phyloP scores from a whole-genome alignment of 179 eudicot species.

The Heliamphora pulchella region DNA sequence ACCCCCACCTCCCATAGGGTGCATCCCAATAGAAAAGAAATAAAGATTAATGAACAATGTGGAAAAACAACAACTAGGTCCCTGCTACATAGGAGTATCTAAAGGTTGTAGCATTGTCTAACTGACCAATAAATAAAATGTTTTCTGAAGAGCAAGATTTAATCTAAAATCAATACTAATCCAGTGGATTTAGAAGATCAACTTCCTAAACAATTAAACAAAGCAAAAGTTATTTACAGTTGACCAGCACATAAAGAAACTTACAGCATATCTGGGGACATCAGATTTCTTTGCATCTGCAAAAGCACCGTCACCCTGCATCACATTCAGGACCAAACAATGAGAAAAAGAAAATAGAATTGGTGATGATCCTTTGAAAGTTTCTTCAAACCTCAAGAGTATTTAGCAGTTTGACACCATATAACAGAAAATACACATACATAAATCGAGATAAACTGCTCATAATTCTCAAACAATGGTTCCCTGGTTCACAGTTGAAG shows the following conservation, averaged over 20 bases:
- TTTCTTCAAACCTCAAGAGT: neutral
- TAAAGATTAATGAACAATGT: neutral
- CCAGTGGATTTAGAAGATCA: too few species aligned
- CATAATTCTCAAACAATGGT: too few species aligned
- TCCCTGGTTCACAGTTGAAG: too few species aligned
- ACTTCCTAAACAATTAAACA: neutral
- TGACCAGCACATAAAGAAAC: conserved; percentile 22
- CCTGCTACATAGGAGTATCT: neutral
- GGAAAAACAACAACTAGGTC: neutral
- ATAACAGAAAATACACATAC: too few species aligned
- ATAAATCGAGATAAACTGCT: too few species aligned
- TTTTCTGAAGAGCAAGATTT: neutral
- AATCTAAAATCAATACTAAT: too few species aligned
- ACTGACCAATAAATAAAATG: neutral
- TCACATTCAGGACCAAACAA: conserved; percentile 9
- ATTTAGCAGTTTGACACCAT: neutral
- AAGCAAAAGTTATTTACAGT: neutral
- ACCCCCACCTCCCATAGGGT: neutral
- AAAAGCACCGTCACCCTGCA: conserved; percentile 44
- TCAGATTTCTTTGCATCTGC: conserved; percentile 41
- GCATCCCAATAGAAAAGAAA: neutral
- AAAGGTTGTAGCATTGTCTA: neutral
- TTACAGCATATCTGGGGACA: conserved; percentile 84
- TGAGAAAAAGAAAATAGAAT: conserved; percentile 16
- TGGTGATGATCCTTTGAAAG: neutral